Conservation (phyloP, 306 rosid species). For the Urtica urens region DNA sequence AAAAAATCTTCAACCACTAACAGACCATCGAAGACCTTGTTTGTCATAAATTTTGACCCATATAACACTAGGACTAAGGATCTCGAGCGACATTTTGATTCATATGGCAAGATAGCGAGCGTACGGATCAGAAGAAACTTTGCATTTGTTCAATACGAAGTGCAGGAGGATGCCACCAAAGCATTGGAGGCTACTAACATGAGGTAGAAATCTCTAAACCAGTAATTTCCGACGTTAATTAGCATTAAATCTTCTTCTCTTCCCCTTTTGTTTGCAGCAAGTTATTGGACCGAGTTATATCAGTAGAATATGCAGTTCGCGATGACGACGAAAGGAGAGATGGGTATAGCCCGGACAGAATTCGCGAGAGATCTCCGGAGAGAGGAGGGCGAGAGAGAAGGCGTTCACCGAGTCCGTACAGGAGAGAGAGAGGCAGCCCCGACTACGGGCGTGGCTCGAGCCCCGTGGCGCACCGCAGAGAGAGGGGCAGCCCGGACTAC, state of each 20-base stretch:
- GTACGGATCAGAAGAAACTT: slow-evolving; percentile 93
- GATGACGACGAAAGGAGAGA: slow-evolving; percentile 78
- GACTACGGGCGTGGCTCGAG: slow-evolving; percentile 84
- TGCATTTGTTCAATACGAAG: slow-evolving; percentile 90
- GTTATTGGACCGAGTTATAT: slow-evolving; percentile 83
- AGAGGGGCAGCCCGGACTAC: slow-evolving; percentile 70
- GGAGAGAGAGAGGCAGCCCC: slow-evolving; percentile 89
- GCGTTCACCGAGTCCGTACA: slow-evolving; percentile 82
- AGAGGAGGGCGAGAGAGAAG: slow-evolving; percentile 68
- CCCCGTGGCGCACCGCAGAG: slow-evolving; percentile 50
- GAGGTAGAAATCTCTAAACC: slow-evolving; percentile 40
- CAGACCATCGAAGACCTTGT: slow-evolving; percentile 87
- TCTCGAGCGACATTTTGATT: slow-evolving; percentile 95
- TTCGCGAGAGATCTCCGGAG: slow-evolving; percentile 51
- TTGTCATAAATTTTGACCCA: slow-evolving; percentile 92
- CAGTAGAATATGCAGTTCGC: slow-evolving; percentile 83
- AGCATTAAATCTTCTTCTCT: not conserved
- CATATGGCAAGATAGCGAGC: slow-evolving; percentile 80
- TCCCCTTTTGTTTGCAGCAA: slow-evolving; percentile 46
- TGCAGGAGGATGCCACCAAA: slow-evolving; percentile 85
- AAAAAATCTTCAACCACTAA: slow-evolving; percentile 58
- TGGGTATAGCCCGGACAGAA: slow-evolving; percentile 74
- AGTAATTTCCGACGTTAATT: not conserved
- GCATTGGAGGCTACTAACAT: slow-evolving; percentile 87
- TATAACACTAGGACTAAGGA: slow-evolving; percentile 83